Conservation (phyloP, 2,329 filamentous ascomycete species). For the Paraphaeosphaeria minitans region DNA sequence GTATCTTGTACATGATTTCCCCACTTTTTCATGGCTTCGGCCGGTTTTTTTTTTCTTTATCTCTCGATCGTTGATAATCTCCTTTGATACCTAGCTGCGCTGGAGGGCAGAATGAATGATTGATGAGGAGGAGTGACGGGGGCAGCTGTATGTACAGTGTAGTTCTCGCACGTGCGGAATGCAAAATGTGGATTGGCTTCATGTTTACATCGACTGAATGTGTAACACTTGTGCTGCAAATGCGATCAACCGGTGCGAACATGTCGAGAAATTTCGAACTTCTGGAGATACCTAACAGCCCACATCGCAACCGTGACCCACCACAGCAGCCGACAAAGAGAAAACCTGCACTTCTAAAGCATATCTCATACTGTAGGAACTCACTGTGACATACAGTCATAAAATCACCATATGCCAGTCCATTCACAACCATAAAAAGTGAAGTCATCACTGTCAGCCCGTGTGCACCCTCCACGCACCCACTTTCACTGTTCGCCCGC, state of each 20-base stretch:
- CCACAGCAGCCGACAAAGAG: no score
- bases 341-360: no score
- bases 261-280: no score
- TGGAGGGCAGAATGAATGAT: conserved; percentile 3
- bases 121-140: neutral
- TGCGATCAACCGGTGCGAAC: no score
- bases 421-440: no score
- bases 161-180: conserved; percentile 9
- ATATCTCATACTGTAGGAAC: neutral
- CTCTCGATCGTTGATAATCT: conserved; percentile 17
- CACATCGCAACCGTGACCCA: no score
- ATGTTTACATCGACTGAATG: neutral
- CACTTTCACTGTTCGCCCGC: neutral
- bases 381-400: no score
- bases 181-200: conserved; percentile 4
- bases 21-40: conserved; percentile 16
- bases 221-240: neutral
- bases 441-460: no score
- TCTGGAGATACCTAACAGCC: no score
- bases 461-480: neutral
- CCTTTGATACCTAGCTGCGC: conserved; percentile 20
- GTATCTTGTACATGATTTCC: conserved; percentile 30
- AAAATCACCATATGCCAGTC: no score
- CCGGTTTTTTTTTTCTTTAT: conserved; percentile 6
- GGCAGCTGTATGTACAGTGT: conserved; percentile 7